Conservation (phyloP, 805 yeast genomes). For the Wickerhamiella spandovensis region DNA sequence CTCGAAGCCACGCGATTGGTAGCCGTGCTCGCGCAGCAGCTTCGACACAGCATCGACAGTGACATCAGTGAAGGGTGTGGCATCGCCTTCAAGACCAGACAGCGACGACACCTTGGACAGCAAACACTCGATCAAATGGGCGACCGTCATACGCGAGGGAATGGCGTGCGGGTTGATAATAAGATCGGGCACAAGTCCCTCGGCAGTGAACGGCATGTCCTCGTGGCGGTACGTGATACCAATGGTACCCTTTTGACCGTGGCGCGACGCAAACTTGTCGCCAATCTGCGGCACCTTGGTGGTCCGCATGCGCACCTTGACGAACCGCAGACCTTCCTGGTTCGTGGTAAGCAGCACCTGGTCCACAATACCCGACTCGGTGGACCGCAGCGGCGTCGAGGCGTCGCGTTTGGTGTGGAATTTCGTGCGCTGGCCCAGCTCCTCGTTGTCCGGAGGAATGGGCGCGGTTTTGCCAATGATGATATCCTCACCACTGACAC, state of each 20-base stretch:
- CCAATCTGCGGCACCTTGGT: conserved; percentile 98
- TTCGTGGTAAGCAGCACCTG: conserved; percentile 94
- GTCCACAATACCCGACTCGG: conserved; percentile 97
- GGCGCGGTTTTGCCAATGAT: conserved; percentile 98
- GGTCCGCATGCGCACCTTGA: conserved; percentile 97
- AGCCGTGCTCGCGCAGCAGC: conserved; percentile 86
- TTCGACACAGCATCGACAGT: conserved; percentile 95
- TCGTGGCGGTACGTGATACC: conserved; percentile 98
- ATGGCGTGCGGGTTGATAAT: conserved; percentile 98
- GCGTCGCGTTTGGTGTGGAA: conserved; percentile 98
- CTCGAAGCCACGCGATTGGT: conserved; percentile 96
- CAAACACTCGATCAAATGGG: conserved; percentile 96
- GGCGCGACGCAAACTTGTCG: conserved; percentile 98
- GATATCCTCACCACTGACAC: conserved; percentile 98
- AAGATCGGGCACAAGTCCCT: conserved; percentile 94
- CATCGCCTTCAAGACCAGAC: conserved; percentile 97
- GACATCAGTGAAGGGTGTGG: conserved; percentile 96
- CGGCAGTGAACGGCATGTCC: conserved; percentile 95
- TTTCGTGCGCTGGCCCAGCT: conserved; percentile 95
- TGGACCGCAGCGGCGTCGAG: conserved; percentile 89
- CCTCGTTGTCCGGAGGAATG: conserved; percentile 98
- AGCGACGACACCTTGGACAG: conserved; percentile 88
- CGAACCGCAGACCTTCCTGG: conserved; percentile 95
- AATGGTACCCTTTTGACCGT: conserved; percentile 99
- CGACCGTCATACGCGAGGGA: conserved; percentile 99